phyloP scores from a whole-genome alignment of 352 stramenopile genomes.

The Phytophthora aleatoria region DNA sequence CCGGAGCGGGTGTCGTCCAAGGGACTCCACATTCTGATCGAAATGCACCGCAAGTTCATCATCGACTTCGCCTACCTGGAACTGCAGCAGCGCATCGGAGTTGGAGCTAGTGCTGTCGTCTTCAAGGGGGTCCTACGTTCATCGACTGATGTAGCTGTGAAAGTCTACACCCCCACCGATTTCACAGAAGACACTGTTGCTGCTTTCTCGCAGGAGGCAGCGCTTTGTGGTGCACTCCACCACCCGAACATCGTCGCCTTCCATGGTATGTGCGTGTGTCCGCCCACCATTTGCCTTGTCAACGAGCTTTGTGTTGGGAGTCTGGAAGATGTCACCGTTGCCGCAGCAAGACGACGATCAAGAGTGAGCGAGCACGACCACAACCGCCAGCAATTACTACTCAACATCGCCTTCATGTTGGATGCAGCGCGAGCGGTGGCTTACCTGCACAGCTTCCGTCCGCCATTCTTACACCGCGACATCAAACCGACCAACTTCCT shows the following conservation, averaged over 20 bases:
- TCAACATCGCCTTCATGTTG: conserved; percentile 67
- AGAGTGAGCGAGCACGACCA: conserved; percentile 29
- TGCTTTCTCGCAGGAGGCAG: conserved; percentile 64
- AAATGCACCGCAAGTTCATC: conserved; percentile 78
- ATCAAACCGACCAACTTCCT: conserved; percentile 84
- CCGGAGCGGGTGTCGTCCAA: conserved; percentile 58
- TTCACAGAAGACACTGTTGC: conserved; percentile 65
- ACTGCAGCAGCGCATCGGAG: conserved; percentile 55
- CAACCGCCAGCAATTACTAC: conserved; percentile 61
- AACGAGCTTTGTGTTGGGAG: conserved; percentile 70
- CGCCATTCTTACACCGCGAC: conserved; percentile 76
- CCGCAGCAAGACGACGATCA: conserved; percentile 36
- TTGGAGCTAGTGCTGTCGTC: conserved; percentile 51
- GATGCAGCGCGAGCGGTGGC: conserved; percentile 67
- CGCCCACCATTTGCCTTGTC: conserved; percentile 69
- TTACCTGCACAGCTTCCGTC: conserved; percentile 78
- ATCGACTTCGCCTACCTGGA: conserved; percentile 74
- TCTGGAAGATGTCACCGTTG: conserved; percentile 57
- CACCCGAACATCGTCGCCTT: conserved; percentile 73
- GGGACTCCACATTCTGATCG: conserved; percentile 66
- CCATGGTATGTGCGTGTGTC: conserved; percentile 68
- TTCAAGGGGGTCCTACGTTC: conserved; percentile 59
- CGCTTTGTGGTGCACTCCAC: conserved; percentile 56
- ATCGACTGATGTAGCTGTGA: conserved; percentile 58
- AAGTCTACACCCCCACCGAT: conserved; percentile 69